A percentile compares a stretch with the other conserved stretches of the same genome.
Conservation (phyloP, 2,329 filamentous ascomycete genomes). For the Didymella sp. region DNA sequence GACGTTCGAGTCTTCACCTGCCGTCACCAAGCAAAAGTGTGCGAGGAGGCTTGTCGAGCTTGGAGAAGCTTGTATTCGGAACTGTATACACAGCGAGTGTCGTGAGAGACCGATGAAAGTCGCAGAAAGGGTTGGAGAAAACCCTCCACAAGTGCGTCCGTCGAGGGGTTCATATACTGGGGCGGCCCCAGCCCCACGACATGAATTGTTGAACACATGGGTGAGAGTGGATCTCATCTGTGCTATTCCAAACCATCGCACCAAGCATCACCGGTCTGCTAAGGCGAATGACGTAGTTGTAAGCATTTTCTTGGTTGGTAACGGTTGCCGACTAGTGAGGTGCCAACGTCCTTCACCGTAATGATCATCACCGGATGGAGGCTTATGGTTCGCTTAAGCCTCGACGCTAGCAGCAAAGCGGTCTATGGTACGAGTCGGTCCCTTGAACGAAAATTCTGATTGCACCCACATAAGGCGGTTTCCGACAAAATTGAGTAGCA, state of each 20-base stretch:
- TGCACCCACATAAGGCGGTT: conserved; percentile 3
- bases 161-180: conserved; percentile 10
- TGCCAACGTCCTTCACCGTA: conserved; percentile 14
- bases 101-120: conserved; percentile 4
- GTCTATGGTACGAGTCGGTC: background rate
- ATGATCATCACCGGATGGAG: conserved; percentile 22
- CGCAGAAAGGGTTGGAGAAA: background rate
- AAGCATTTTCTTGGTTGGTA: conserved; percentile 14
- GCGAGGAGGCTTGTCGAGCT: conserved; percentile 32
- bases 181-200: background rate
- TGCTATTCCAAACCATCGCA: background rate
- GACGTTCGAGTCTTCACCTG: conserved; percentile 27
- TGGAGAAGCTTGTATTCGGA: conserved; percentile 37
- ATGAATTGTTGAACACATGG: conserved; percentile 4
- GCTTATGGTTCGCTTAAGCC: conserved; percentile 18
- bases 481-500: background rate
- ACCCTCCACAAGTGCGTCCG: background rate
- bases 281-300: conserved; percentile 25
- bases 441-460: background rate
- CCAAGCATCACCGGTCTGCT: conserved; percentile 11
- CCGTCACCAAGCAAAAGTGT: conserved; percentile 26
- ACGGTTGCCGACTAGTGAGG: conserved; percentile 9
- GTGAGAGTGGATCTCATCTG: conserved; percentile 7
- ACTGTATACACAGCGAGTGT: conserved; percentile 12
- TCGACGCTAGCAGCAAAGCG: background rate